phyloP scores from a whole-genome alignment of 352 stramenopile genomes.

The Globisporangium spiculum region DNA sequence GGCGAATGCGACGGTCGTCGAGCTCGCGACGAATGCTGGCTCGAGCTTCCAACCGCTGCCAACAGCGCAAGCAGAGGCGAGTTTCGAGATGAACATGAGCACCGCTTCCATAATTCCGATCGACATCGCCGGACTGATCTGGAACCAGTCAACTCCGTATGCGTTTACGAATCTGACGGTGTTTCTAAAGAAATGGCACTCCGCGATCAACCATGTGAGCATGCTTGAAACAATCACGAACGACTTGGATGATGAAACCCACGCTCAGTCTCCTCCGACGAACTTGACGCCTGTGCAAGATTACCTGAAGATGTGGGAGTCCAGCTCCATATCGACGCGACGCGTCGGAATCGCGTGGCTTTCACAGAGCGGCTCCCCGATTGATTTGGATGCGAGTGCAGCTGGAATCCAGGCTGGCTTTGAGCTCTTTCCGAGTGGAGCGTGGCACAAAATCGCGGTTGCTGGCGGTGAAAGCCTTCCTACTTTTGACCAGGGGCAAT shows the following conservation, averaged over 20 bases:
- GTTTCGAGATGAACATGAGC: conserved; percentile 58
- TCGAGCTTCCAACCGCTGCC: conserved; percentile 15
- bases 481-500: conserved; percentile 35
- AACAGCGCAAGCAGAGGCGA: conserved; percentile 29
- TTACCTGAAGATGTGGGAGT: conserved; percentile 53
- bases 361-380: conserved; percentile 19
- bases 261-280: not conserved
- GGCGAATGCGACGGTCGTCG: conserved; percentile 12
- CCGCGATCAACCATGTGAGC: conserved; percentile 22
- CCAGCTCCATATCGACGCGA: conserved; percentile 29
- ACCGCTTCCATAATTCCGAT: conserved; percentile 28
- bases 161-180: conserved; percentile 33
- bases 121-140: conserved; percentile 32
- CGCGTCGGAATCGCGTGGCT: conserved; percentile 43
- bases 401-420: conserved; percentile 46
- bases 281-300: conserved; percentile 27
- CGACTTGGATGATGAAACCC: not conserved
- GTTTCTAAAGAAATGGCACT: conserved; percentile 53
- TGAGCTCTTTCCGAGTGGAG: conserved; percentile 37
- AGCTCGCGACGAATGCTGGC: conserved; percentile 1
- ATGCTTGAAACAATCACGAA: not conserved
- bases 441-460: conserved; percentile 24
- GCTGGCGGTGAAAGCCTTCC: conserved; percentile 19
- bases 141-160: conserved; percentile 28
- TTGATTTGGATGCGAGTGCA: conserved; percentile 42